These are phyloP conservation scores for Triticum monococcum DNA, from an alignment of 176 grass and related monocot species.

Conservation along the genomic window DNA sequence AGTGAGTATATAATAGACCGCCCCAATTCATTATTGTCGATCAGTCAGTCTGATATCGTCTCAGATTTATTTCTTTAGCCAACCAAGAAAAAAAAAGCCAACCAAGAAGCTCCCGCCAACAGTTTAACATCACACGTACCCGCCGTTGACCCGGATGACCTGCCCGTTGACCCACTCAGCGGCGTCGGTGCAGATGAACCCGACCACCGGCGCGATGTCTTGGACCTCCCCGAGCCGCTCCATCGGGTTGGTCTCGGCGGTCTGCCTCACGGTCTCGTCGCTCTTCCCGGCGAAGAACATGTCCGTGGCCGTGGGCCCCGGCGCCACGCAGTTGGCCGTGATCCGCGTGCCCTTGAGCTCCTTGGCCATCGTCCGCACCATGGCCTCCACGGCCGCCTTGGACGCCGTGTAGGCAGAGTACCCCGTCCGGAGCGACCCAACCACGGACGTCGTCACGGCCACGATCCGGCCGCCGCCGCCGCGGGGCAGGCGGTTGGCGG, in stretches of 20 bases:
- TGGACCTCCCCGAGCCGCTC: slow-evolving; percentile 32
- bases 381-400: slow-evolving; percentile 57
- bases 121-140: slow-evolving; percentile 9
- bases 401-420: slow-evolving; percentile 42
- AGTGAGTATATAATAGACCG: too few relatives aligned
- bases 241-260: slow-evolving; percentile 34
- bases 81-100: too few relatives aligned
- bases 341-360: slow-evolving; percentile 52
- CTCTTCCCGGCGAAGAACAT: slow-evolving; percentile 60
- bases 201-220: slow-evolving; percentile 59
- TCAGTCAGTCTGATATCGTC: too few relatives aligned
- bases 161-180: slow-evolving; percentile 63
- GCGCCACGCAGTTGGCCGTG: slow-evolving; percentile 56
- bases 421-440: slow-evolving; percentile 40
- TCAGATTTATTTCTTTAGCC: too few relatives aligned
- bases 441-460: slow-evolving; percentile 51
- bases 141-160: slow-evolving; percentile 56
- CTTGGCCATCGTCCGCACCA: slow-evolving; percentile 51
- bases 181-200: slow-evolving; percentile 57
- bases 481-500: too few relatives aligned
- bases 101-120: too few relatives aligned
- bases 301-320: slow-evolving; percentile 47
- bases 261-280: slow-evolving; percentile 15
- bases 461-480: slow-evolving; percentile 63
- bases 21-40: too few relatives aligned